phyloP scores from a whole-genome alignment of 177 flowering plant species.

The Vitis hybrid region DNA sequence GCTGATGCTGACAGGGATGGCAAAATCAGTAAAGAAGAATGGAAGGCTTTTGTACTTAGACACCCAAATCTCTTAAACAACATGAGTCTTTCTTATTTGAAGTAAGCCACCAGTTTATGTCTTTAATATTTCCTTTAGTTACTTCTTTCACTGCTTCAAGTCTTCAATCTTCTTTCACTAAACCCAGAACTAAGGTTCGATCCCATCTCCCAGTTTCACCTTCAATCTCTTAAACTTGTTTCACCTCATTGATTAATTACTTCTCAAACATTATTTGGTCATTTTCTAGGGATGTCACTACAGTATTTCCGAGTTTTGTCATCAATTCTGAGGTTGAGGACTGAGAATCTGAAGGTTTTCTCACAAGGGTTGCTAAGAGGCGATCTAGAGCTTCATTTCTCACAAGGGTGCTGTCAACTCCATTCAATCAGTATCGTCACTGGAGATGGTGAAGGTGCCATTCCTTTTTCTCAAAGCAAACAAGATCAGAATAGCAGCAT shows the following conservation, averaged over 20 bases:
- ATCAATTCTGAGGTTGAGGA: slow-evolving; percentile 36
- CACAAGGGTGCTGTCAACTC: no score
- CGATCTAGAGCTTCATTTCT: no score
- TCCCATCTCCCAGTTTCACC: no score
- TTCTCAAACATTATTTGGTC: neutral
- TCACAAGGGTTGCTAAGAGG: no score
- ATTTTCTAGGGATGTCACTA: slow-evolving; percentile 31
- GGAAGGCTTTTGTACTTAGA: slow-evolving; percentile 64
- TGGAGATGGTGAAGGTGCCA: no score
- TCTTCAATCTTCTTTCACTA: no score
- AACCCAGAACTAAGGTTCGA: no score
- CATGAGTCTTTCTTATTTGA: slow-evolving; percentile 89
- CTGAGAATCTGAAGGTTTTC: neutral
- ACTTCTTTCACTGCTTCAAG: no score
- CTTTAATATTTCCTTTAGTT: neutral
- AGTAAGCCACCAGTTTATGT: slow-evolving; percentile 36
- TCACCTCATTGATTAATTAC: neutral
- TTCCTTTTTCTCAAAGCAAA: no score
- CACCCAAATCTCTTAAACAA: slow-evolving; percentile 69
- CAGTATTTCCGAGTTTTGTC: slow-evolving; percentile 38
- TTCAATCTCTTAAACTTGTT: no score
- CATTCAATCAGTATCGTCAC: no score
- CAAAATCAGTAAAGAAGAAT: slow-evolving; percentile 67
- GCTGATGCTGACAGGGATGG: slow-evolving; percentile 81
- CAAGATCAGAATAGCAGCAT: no score